phyloP scores from a whole-genome alignment of 306 rosid genomes.

The Prosopis cineraria region DNA sequence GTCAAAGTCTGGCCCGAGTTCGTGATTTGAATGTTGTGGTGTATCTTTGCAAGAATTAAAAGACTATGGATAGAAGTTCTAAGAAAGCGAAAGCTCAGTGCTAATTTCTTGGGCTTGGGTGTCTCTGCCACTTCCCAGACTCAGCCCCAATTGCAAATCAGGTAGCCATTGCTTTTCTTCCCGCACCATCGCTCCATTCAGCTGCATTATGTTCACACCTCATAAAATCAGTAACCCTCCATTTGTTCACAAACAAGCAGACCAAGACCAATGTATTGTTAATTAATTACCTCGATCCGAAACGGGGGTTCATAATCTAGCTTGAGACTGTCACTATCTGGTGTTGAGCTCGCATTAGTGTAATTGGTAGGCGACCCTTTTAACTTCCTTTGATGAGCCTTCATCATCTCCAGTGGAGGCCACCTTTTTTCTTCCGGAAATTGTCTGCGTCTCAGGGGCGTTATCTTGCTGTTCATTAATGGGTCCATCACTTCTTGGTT shows the following conservation, averaged over 20 bases:
- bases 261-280: too few species aligned
- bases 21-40: neutral
- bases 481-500: constrained; percentile 40
- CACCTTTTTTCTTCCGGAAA: constrained; percentile 53
- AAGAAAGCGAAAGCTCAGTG: constrained; percentile 76
- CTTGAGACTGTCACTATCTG: constrained; percentile 24
- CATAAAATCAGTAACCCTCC: neutral
- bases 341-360: constrained; percentile 23
- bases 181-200: constrained; percentile 39
- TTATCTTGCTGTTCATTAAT: too few species aligned
- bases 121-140: constrained; percentile 43
- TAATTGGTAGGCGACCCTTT: constrained; percentile 32
- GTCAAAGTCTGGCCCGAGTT: neutral
- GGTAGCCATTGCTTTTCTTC: constrained; percentile 52
- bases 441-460: constrained; percentile 53
- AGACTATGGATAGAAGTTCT: neutral
- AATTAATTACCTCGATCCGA: constrained; percentile 47
- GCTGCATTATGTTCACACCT: constrained; percentile 35
- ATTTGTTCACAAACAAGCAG: too few species aligned
- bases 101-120: constrained; percentile 57
- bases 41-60: constrained; percentile 6
- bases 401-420: constrained; percentile 49
- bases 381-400: constrained; percentile 35
- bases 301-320: constrained; percentile 48
- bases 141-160: constrained; percentile 62